Evolutionary conservation across 2,329 filamentous ascomycete species (phyloP), one percentile per base, ranked within the genome.

Genomic region (Colletotrichum eleusines): DNA sequence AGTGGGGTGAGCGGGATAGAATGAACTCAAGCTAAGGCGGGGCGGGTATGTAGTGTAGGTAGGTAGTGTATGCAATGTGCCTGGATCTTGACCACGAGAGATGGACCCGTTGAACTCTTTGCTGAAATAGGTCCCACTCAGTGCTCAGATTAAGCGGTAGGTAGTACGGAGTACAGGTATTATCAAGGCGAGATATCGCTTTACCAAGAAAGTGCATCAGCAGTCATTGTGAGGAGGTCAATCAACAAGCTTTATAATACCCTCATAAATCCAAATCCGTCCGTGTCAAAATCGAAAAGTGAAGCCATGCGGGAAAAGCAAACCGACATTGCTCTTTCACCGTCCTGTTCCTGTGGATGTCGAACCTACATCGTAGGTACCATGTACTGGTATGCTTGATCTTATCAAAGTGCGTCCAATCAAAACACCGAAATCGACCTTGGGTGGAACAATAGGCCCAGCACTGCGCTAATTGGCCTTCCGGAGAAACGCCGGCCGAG

Each of bases 401-500:
- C n/a, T n/a, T n/a, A n/a, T n/a, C n/a, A n/a, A n/a, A 8, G 14
- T 5, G 7, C 8, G 5, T 44, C 55, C 66, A 68, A 53, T 61
- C 51, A 64, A n/a, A 18, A n/a, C 18, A 14, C 18, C 5, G 11
- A 1, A 1, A 3, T 18, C 23, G 26, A 28, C 5, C 31, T 16
- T 38, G 12, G 16, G 23, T 58, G 54, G 54, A 2, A 9, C 9
- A 9, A 3, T 14, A 8, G 51, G 28, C 11, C 5, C 20, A 12
- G 16, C 20, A 9, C 57, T n/a, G 18, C 38, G 40, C 35, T 38
- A n/a, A n/a, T n/a, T n/a, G n/a, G 46, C 31, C 9, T n/a, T 38
- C 18, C 68, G 58, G 68, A 71, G 58, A 63, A 71, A 68, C 7
- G 20, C 42, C 68, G 68, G 63, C 40, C 40, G 8, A 33, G 23